A percentile compares a stretch with the other conserved stretches of the same genome.
Conservation (phyloP, 106 monocot genomes). For the Dendrobium officinale region DNA sequence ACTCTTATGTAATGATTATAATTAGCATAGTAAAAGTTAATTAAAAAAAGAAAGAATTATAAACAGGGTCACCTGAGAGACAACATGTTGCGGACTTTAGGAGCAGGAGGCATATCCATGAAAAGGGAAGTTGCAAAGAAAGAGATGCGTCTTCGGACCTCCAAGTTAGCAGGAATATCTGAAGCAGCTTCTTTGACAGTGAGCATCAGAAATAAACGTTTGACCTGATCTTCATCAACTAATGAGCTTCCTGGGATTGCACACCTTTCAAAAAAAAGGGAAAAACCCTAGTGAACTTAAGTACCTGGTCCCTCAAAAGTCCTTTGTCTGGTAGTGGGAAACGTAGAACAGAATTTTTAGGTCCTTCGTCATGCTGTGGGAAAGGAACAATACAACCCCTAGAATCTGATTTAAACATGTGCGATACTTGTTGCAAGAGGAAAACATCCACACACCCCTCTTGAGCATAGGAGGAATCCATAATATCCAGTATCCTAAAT, state of each 20-base stretch:
- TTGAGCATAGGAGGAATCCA: slow-evolving; percentile 22
- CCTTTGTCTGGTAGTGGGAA: slow-evolving; percentile 45
- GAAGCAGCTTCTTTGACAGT: slow-evolving; percentile 48
- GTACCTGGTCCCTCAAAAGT: slow-evolving; percentile 40
- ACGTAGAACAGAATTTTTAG: slow-evolving; percentile 10
- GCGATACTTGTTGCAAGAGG: slow-evolving; percentile 14
- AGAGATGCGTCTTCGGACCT: slow-evolving; percentile 62
- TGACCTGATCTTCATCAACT: slow-evolving; percentile 28
- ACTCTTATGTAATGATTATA: background rate
- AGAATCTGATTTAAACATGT: slow-evolving; percentile 41
- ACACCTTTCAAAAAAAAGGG: background rate
- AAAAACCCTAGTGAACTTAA: background rate
- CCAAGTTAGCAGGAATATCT: slow-evolving; percentile 57
- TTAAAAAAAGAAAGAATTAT: background rate
- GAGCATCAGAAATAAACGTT: slow-evolving; percentile 59
- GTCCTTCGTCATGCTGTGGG: background rate
- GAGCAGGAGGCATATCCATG: slow-evolving; percentile 65
- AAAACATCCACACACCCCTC: slow-evolving; percentile 16
- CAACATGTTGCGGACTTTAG: slow-evolving; percentile 60
- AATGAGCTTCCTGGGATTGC: slow-evolving; percentile 5
- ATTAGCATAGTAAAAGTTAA: background rate
- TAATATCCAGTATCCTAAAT: slow-evolving; percentile 42
- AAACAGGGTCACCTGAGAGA: slow-evolving; percentile 50
- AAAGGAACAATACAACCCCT: background rate
- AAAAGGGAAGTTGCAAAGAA: slow-evolving; percentile 77